phyloP scores from a whole-genome alignment of 179 eudicot genomes.

The Silene noctiflora region DNA sequence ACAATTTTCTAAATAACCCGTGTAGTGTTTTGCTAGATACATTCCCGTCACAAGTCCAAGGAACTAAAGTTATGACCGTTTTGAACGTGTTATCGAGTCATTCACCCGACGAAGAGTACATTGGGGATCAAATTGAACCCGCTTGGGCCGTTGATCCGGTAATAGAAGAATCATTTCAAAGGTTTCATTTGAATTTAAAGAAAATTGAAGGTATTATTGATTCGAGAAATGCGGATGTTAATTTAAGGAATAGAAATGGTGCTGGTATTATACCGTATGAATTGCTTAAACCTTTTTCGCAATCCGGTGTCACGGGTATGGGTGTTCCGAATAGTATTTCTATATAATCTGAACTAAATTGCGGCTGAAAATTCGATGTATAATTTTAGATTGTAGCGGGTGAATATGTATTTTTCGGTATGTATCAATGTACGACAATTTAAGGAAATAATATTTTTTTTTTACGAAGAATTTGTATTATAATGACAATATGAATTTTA shows the following conservation, averaged over 20 bases:
- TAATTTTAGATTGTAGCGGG: too few species aligned
- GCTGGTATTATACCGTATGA: slow-evolving; percentile 64
- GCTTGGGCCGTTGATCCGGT: slow-evolving; percentile 38
- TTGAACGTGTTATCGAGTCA: slow-evolving; percentile 55
- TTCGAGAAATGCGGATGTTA: slow-evolving; percentile 40
- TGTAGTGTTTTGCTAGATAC: slow-evolving; percentile 31
- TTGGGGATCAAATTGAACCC: slow-evolving; percentile 49
- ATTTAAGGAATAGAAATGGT: slow-evolving; percentile 50
- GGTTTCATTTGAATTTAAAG: slow-evolving; percentile 41
- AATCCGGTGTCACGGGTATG: slow-evolving; percentile 58
- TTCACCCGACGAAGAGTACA: slow-evolving; percentile 68
- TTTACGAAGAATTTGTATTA: too few species aligned
- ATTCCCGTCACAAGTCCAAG: slow-evolving; percentile 59
- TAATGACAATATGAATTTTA: too few species aligned
- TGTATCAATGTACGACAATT: too few species aligned
- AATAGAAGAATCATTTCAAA: slow-evolving; percentile 44
- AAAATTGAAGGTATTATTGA: slow-evolving; percentile 48
- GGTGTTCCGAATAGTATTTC: slow-evolving; percentile 80
- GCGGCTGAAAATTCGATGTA: too few species aligned
- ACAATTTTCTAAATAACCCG: slow-evolving; percentile 36
- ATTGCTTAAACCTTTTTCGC: slow-evolving; percentile 60
- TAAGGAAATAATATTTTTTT: too few species aligned
- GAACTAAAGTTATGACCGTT: slow-evolving; percentile 48
- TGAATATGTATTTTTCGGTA: too few species aligned
- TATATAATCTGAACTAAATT: slow-evolving; percentile 15